Evolutionary conservation across 2,329 filamentous ascomycete species (phyloP).

Genomic region (Didymellaceae sp.): DNA sequence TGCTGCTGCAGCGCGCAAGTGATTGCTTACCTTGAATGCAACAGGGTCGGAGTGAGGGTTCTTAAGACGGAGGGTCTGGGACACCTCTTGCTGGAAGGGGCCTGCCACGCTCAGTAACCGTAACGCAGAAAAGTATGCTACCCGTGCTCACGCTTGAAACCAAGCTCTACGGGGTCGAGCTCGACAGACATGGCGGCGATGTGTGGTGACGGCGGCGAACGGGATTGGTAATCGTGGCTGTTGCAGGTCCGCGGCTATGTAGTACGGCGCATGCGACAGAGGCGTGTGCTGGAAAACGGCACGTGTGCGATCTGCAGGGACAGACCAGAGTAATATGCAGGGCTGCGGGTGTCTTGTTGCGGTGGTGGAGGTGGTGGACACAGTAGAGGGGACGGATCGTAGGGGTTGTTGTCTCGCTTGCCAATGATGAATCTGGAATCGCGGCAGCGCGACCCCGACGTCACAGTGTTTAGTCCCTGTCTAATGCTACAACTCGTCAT

Average conservation of each 20-base stretch:
- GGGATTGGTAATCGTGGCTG: slow-evolving; percentile 41
- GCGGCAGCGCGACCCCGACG: slow-evolving; percentile 14
- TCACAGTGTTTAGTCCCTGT: slow-evolving; percentile 17
- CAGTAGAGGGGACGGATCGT: slow-evolving; percentile 10
- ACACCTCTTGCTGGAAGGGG: slow-evolving; percentile 69
- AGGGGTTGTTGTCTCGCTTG: slow-evolving; percentile 19
- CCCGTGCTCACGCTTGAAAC: slow-evolving; percentile 79
- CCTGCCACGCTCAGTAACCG: slow-evolving; percentile 51
- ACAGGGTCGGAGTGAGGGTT: slow-evolving; percentile 65
- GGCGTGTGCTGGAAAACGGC: slow-evolving; percentile 1
- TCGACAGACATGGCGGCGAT: slow-evolving; percentile 83
- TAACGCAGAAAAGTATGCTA: background rate
- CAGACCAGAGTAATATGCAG: slow-evolving; percentile 3
- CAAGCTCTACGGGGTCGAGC: slow-evolving; percentile 88
- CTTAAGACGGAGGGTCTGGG: slow-evolving; percentile 64
- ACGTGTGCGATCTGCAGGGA: slow-evolving; percentile 15
- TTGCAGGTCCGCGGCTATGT: slow-evolving; percentile 8
- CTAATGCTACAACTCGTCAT: slow-evolving; percentile 8
- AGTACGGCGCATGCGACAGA: slow-evolving; percentile 10
- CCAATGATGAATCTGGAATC: slow-evolving; percentile 18
- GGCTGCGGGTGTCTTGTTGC: background rate
- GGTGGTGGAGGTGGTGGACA: slow-evolving; percentile 10
- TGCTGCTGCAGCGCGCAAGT: background rate
- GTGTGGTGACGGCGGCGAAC: slow-evolving; percentile 23
- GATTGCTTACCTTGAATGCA: slow-evolving; percentile 66